Base-by-base conservation (phyloP, 345 rosid species). In the Angophora floribunda region DNA sequence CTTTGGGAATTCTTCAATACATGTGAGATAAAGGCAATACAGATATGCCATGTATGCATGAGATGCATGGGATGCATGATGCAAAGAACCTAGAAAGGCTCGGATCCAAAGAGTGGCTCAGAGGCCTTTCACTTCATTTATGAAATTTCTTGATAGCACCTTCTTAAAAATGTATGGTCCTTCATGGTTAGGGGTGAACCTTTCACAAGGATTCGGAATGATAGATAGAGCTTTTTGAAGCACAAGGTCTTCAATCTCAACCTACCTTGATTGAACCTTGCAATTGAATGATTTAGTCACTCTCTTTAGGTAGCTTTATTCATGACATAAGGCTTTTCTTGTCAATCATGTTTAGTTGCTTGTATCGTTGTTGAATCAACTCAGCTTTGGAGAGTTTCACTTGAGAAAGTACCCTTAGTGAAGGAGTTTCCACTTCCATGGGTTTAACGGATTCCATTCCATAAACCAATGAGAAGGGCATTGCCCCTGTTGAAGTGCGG, bases 151-250 rank as follows among this genome's bases (percentile, higher is more conserved):
- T 57, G 63, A 4, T 8, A 57, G 63, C 28, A 57, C 63, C 10
- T 57, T 57, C 63, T 57, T 24, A 13, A 57, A 28, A 24, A 57
- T 0, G 9, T 57, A 24, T 0, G 13, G 63, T 22, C 63, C 0
- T 11, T 57, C n/a, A 24, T 24, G 4, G 0, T 57, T 57, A 1
- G 1, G 9, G 22, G n/a, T 57, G n/a, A 57, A 57, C 4, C 9
- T 57, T 28, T 3, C 24, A 22, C 9, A 6, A 22, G 24, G n/a
- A 57, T 57, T 9, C 9, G n/a, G 28, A 9, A 22, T 57, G 9
- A 22, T 57, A 13, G 63, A 28, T 22, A 24, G 9, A 24, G 22
- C 63, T 11, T 24, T 24, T 24, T 2, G 9, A 9, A 57, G 13
- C 6, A 57, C 28, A 22, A 57, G 63, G 22, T 57, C 63, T 22